Evolutionary conservation across 2,329 filamentous ascomycete species (phyloP).

Genomic region (Rhytidhysteron rufulum): DNA sequence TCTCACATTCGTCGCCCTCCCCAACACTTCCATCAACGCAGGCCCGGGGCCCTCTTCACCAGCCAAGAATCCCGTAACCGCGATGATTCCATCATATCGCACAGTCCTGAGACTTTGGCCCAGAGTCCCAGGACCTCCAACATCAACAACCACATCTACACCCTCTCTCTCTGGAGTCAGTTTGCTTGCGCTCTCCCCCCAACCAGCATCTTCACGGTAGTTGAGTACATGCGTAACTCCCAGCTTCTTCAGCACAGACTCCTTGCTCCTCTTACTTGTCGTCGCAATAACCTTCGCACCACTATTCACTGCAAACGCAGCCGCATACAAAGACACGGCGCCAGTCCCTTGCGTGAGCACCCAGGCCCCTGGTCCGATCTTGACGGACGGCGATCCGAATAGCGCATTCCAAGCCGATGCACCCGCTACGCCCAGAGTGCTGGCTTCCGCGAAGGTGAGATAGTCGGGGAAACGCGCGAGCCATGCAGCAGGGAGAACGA

Average conservation of each 20-base stretch:
- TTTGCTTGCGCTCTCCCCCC: slow-evolving; percentile 52
- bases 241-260: slow-evolving; percentile 46
- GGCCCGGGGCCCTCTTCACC: not conserved
- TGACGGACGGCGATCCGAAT: slow-evolving; percentile 44
- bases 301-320: slow-evolving; percentile 55
- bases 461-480: not conserved
- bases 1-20: too few relatives aligned
- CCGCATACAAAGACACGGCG: slow-evolving; percentile 62
- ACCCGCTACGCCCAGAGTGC: slow-evolving; percentile 44
- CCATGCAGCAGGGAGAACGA: not conserved
- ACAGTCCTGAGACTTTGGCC: slow-evolving; percentile 49
- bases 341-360: slow-evolving; percentile 70
- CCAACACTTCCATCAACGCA: not conserved
- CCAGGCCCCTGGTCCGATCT: slow-evolving; percentile 35
- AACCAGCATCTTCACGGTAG: slow-evolving; percentile 50
- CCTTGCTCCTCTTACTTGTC: slow-evolving; percentile 51
- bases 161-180: slow-evolving; percentile 52
- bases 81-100: slow-evolving; percentile 50
- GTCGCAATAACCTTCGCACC: slow-evolving; percentile 58
- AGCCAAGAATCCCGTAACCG: slow-evolving; percentile 48
- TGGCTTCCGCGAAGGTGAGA: slow-evolving; percentile 44
- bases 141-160: slow-evolving; percentile 62
- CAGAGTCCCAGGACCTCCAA: slow-evolving; percentile 61
- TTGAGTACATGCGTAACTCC: slow-evolving; percentile 57
- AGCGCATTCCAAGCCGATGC: slow-evolving; percentile 52